A percentile compares a stretch with the other conserved stretches of the same genome.
phyloP scores from a whole-genome alignment of 2,329 filamentous ascomycete genomes.

The Sporothrix protearum region DNA sequence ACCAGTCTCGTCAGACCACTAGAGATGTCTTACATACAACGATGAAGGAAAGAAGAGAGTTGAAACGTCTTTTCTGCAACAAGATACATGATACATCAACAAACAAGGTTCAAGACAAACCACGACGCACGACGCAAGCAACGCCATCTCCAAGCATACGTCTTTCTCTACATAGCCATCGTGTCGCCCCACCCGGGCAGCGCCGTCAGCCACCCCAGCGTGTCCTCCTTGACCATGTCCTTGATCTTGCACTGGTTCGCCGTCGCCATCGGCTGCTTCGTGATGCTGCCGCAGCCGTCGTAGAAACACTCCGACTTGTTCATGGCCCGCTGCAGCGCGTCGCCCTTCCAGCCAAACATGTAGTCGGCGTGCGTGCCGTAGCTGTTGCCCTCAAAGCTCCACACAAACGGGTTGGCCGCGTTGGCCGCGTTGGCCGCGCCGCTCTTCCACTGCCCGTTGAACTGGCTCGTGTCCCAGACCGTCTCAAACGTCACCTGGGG shows the following conservation, averaged over 20 bases:
- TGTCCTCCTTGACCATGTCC: slow-evolving; percentile 34
- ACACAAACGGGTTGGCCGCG: slow-evolving; percentile 31
- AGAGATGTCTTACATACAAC: no score
- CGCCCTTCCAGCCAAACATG: slow-evolving; percentile 35
- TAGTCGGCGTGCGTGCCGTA: slow-evolving; percentile 37
- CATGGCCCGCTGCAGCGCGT: slow-evolving; percentile 34
- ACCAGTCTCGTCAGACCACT: no score
- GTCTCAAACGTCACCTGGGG: slow-evolving; percentile 28
- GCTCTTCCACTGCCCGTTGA: slow-evolving; percentile 34
- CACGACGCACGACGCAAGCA: background rate
- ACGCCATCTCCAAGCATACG: background rate
- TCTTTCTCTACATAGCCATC: background rate
- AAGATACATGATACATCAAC: no score
- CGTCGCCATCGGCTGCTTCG: slow-evolving; percentile 34
- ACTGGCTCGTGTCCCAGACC: slow-evolving; percentile 36
- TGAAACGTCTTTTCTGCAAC: no score
- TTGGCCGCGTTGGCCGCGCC: slow-evolving; percentile 31
- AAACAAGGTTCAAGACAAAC: no score
- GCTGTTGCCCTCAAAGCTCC: slow-evolving; percentile 33
- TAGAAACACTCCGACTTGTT: slow-evolving; percentile 41
- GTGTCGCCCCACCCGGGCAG: background rate
- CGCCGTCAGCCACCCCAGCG: slow-evolving; percentile 31
- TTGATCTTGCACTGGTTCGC: slow-evolving; percentile 36
- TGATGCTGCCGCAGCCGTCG: slow-evolving; percentile 37
- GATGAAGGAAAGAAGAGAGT: no score